phyloP scores from a whole-genome alignment of 768 basidiomycete genomes.

The Termitomyces titanicus region DNA sequence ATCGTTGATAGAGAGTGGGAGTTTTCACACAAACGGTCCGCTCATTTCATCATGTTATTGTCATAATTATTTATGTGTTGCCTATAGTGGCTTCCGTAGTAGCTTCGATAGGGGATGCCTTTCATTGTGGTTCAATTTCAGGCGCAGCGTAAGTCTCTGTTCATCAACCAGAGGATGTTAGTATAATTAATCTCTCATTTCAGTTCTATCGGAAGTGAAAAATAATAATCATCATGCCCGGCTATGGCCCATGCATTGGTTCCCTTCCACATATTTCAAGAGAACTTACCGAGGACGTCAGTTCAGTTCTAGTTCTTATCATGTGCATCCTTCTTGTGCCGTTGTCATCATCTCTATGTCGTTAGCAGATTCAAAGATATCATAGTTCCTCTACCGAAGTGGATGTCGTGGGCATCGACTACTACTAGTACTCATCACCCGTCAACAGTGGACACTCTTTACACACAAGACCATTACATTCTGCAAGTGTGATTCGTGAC shows the following conservation, averaged over 20 bases:
- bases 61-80: neutral
- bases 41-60: slow-evolving; percentile 5
- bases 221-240: neutral
- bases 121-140: slow-evolving; percentile 95
- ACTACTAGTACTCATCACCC: no score
- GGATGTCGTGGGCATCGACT: no score
- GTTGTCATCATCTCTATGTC: neutral
- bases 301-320: neutral
- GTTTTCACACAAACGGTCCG: slow-evolving; percentile 90
- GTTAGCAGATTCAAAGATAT: neutral
- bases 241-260: neutral
- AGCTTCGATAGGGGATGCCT: slow-evolving; percentile 97
- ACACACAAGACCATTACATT: no score
- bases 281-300: neutral
- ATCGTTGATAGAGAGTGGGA: slow-evolving; percentile 99
- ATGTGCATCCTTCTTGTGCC: neutral
- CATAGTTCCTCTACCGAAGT: no score
- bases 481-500: no score
- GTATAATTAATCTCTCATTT: slow-evolving; percentile 11
- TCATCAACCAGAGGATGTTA: neutral
- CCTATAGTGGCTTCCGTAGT: slow-evolving; percentile 83
- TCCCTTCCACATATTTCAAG: neutral
- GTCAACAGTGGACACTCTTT: no score
- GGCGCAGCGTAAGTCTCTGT: slow-evolving; percentile 68
- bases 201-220: slow-evolving; percentile 81